Percentiles rank a stretch among this genome's conserved stretches.
phyloP scores from a whole-genome alignment of 495 filamentous ascomycete genomes.

The Aspergillus baeticus region DNA sequence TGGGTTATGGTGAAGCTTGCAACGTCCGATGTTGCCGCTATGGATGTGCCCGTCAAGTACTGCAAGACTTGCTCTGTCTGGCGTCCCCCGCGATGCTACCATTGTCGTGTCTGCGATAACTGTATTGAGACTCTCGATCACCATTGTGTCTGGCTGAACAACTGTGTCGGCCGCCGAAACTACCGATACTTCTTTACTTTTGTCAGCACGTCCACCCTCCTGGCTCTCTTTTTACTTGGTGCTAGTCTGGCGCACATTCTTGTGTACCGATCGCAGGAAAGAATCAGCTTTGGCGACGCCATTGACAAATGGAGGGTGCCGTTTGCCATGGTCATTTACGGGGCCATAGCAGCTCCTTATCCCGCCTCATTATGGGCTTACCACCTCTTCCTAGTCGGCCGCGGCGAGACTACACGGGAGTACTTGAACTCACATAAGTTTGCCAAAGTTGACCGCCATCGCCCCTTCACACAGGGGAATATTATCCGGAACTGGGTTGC shows the following conservation, averaged over 20 bases:
- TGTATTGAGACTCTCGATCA: slow-evolving; percentile 98
- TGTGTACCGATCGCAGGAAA: slow-evolving; percentile 60
- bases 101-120: slow-evolving; percentile 95
- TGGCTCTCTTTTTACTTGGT: slow-evolving; percentile 72
- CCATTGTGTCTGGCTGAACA: slow-evolving; percentile 99
- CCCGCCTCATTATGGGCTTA: slow-evolving; percentile 82
- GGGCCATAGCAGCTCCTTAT: slow-evolving; percentile 70
- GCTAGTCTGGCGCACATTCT: slow-evolving; percentile 78
- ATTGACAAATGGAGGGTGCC: slow-evolving; percentile 73
- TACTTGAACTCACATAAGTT: slow-evolving; percentile 97
- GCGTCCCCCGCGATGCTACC: slow-evolving; percentile 92
- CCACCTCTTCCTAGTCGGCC: slow-evolving; percentile 83
- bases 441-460: slow-evolving; percentile 82
- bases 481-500: slow-evolving; percentile 76
- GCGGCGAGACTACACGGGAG: slow-evolving; percentile 93
- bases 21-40: slow-evolving; percentile 69
- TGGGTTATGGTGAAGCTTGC: slow-evolving; percentile 88
- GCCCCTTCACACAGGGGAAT: slow-evolving; percentile 82
- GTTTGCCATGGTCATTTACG: slow-evolving; percentile 88
- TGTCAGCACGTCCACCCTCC: slow-evolving; percentile 69
- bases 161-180: slow-evolving; percentile 95
- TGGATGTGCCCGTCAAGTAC: slow-evolving; percentile 97
- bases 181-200: slow-evolving; percentile 98
- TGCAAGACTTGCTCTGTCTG: slow-evolving; percentile 96
- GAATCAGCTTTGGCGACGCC: slow-evolving; percentile 62